Evolutionary conservation across 2,329 filamentous ascomycete genomes (phyloP).

Genomic region (Aspergillus hiratsukae): DNA sequence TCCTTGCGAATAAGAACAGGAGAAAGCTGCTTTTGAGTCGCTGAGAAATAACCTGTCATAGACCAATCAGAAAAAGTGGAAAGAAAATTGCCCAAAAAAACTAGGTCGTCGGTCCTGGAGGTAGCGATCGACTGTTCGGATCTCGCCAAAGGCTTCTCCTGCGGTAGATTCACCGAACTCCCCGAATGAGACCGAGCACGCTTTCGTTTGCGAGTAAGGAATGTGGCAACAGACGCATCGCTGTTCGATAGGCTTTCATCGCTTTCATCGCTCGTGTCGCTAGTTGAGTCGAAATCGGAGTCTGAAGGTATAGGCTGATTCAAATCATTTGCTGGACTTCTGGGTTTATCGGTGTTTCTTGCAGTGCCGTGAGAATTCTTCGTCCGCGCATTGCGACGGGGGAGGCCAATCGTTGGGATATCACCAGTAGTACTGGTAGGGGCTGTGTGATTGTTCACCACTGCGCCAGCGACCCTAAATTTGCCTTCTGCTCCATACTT

Average conservation of each 20-base stretch:
- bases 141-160: slow-evolving; percentile 20
- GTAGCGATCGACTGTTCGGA: slow-evolving; percentile 16
- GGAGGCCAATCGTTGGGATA: slow-evolving; percentile 39
- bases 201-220: slow-evolving; percentile 30
- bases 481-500: slow-evolving; percentile 51
- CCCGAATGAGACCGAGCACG: slow-evolving; percentile 30
- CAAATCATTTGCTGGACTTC: slow-evolving; percentile 5
- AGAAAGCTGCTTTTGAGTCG: slow-evolving; percentile 26
- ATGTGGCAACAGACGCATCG: slow-evolving; percentile 14
- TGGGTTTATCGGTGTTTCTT: slow-evolving; percentile 4
- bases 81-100: slow-evolving; percentile 37
- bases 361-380: slow-evolving; percentile 1
- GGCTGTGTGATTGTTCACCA: slow-evolving; percentile 3
- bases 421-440: slow-evolving; percentile 10
- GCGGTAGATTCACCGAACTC: slow-evolving; percentile 25
- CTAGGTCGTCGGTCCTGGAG: slow-evolving; percentile 27
- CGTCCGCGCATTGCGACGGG: slow-evolving; percentile 17
- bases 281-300: slow-evolving; percentile 26
- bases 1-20: slow-evolving; percentile 33
- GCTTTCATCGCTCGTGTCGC: slow-evolving; percentile 24
- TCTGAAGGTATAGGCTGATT: slow-evolving; percentile 13
- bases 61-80: slow-evolving; percentile 38
- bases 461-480: slow-evolving; percentile 35
- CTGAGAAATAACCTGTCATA: slow-evolving; percentile 37
- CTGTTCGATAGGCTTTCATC: slow-evolving; percentile 22